Evolutionary conservation across 2,329 filamentous ascomycete species (phyloP).

Genomic region (Xylaria polymorpha): DNA sequence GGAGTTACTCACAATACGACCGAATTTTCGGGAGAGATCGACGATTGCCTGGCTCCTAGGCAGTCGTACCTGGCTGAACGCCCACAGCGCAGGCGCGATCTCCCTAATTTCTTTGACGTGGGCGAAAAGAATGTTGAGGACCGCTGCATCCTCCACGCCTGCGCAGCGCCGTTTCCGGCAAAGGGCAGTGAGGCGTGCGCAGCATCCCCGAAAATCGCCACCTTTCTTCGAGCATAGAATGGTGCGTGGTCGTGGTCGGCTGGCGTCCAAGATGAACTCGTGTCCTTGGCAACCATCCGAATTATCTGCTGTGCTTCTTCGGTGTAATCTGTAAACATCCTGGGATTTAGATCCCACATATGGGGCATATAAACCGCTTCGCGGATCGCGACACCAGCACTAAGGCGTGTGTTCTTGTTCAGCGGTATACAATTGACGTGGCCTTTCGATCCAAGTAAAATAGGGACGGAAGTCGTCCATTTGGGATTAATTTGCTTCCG

Average conservation of each 20-base stretch:
- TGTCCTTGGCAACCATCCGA: conserved; percentile 47
- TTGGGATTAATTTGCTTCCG: conserved; percentile 45
- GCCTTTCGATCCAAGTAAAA: conserved; percentile 49
- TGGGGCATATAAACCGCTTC: conserved; percentile 31
- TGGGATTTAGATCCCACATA: conserved; percentile 43
- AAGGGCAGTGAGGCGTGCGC: conserved; percentile 53
- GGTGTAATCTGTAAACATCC: conserved; percentile 48
- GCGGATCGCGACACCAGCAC: conserved; percentile 51
- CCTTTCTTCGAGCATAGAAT: conserved; percentile 43
- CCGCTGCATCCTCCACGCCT: conserved; percentile 53
- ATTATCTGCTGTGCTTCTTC: conserved; percentile 50
- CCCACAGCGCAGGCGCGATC: conserved; percentile 44
- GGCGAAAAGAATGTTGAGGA: conserved; percentile 46
- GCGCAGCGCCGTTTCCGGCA: conserved; percentile 52
- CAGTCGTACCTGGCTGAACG: conserved; percentile 47
- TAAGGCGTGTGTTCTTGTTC: conserved; percentile 51
- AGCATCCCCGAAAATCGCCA: conserved; percentile 51
- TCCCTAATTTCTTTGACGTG: conserved; percentile 26
- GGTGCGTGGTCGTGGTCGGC: conserved; percentile 53
- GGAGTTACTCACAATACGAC: conserved; percentile 35
- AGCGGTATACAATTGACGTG: conserved; percentile 52
- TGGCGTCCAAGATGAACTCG: conserved; percentile 49
- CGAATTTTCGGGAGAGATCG: conserved; percentile 48
- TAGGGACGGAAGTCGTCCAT: conserved; percentile 50
- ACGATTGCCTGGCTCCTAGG: conserved; percentile 50